Conservation (phyloP, 331 rosid genomes). For the Quercus lobata region DNA sequence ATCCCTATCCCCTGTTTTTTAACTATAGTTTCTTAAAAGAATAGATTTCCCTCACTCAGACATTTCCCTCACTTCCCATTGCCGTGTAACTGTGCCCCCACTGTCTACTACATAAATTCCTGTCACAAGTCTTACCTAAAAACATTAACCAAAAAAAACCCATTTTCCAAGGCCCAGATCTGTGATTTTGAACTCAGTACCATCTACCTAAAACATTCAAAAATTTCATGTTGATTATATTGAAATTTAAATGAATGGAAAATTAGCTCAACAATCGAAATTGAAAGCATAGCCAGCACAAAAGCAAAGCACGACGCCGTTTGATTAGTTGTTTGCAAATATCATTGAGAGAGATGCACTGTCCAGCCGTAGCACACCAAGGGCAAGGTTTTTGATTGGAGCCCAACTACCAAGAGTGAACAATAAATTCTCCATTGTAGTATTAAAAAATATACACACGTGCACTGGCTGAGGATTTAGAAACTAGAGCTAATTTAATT, state of each 20-base stretch:
- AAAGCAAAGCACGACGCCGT: constrained; percentile 25
- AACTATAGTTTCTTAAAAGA: constrained; percentile 23
- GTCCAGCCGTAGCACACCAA: constrained; percentile 15
- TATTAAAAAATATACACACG: constrained; percentile 33
- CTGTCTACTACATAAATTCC: too few relatives aligned
- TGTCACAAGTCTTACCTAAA: too few relatives aligned
- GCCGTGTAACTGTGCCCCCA: too few relatives aligned
- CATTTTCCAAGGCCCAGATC: neutral
- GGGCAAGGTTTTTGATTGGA: constrained; percentile 16
- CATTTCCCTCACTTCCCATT: neutral
- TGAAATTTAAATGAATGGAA: too few relatives aligned
- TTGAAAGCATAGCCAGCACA: too few relatives aligned
- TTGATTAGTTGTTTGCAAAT: neutral
- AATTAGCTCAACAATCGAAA: too few relatives aligned
- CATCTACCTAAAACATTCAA: too few relatives aligned
- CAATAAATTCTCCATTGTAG: neutral
- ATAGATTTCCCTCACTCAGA: constrained; percentile 1
- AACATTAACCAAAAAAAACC: neutral
- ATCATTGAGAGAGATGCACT: neutral
- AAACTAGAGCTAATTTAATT: neutral
- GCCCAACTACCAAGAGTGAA: neutral
- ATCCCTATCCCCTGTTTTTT: neutral
- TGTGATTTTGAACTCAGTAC: too few relatives aligned
- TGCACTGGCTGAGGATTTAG: constrained; percentile 23
- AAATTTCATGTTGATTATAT: too few relatives aligned